phyloP scores from a whole-genome alignment of 768 basidiomycete species.

The Auricularia cornea region DNA sequence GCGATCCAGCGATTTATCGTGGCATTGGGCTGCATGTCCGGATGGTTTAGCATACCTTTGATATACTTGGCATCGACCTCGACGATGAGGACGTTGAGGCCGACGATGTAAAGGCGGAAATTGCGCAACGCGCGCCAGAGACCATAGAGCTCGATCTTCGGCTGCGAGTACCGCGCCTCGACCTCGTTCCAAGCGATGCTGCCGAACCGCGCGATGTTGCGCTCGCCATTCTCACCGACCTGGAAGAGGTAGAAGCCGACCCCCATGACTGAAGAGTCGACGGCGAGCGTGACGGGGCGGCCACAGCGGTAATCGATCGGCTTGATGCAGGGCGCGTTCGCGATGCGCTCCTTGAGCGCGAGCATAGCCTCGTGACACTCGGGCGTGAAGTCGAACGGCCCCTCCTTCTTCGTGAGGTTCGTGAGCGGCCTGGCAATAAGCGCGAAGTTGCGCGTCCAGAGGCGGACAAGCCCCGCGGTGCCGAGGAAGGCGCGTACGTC shows the following conservation, averaged over 20 bases:
- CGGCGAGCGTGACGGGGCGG: slow-evolving; percentile 24
- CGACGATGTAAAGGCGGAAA: slow-evolving; percentile 19
- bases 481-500: slow-evolving; percentile 21
- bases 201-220: slow-evolving; percentile 23
- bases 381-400: slow-evolving; percentile 23
- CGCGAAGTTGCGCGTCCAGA: slow-evolving; percentile 17
- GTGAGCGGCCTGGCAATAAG: slow-evolving; percentile 14
- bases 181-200: slow-evolving; percentile 25
- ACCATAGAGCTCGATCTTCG: slow-evolving; percentile 22
- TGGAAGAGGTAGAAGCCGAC: slow-evolving; percentile 34
- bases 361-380: slow-evolving; percentile 21
- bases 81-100: slow-evolving; percentile 22
- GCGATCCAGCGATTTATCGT: slow-evolving; percentile 36
- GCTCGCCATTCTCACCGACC: slow-evolving; percentile 9
- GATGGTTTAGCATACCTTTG: slow-evolving; percentile 35
- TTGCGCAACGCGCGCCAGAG: slow-evolving; percentile 15
- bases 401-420: slow-evolving; percentile 14
- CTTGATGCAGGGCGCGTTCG: slow-evolving; percentile 19
- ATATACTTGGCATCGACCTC: slow-evolving; percentile 35
- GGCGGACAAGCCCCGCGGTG: slow-evolving; percentile 12
- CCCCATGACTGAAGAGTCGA: slow-evolving; percentile 28
- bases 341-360: slow-evolving; percentile 20
- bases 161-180: slow-evolving; percentile 19
- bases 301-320: slow-evolving; percentile 24
- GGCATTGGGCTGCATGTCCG: slow-evolving; percentile 28